Percentiles rank a stretch among this genome's conserved stretches.
These are phyloP conservation scores for Boletus patriciae DNA, from an alignment of 768 basidiomycete species.

Conservation along the genomic window DNA sequence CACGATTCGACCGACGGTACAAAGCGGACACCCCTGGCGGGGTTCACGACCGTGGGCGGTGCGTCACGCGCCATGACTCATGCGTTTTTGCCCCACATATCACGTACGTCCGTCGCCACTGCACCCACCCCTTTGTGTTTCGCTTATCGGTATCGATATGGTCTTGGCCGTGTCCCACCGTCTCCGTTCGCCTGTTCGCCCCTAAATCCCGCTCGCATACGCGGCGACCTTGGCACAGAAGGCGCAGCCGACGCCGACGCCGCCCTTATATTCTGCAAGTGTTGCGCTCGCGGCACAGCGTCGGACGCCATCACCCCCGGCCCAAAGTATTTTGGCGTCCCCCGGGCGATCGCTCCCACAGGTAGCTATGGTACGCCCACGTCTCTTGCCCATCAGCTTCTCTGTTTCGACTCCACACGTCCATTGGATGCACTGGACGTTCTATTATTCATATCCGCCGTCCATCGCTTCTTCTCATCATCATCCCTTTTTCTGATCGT, in stretches of 20 bases:
- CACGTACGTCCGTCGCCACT: neutral
- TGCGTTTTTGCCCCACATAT: constrained; percentile 24
- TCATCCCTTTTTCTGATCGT: neutral
- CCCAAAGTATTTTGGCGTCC: constrained; percentile 62
- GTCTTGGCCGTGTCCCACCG: neutral
- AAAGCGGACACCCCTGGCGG: constrained; percentile 54
- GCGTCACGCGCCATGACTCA: too few relatives aligned
- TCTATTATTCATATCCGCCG: constrained; percentile 2
- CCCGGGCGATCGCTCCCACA: constrained; percentile 57
- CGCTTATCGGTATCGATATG: neutral
- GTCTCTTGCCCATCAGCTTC: neutral
- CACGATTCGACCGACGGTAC: constrained; percentile 61
- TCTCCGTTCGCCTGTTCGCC: neutral
- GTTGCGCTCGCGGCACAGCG: constrained; percentile 33
- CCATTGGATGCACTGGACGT: neutral
- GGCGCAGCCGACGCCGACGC: constrained; percentile 64
- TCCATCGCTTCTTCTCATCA: neutral
- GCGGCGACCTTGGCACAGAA: constrained; percentile 66
- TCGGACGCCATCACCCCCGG: constrained; percentile 52
- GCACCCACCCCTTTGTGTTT: neutral
- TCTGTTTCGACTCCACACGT: neutral
- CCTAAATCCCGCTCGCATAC: neutral
- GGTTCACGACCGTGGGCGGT: constrained; percentile 59
- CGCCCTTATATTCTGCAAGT: constrained; percentile 46
- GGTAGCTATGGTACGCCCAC: constrained; percentile 53